A percentile compares a stretch with the other conserved stretches of the same genome.
phyloP scores from a whole-genome alignment of 257 asterid species.

The Forsythia suspensa region DNA sequence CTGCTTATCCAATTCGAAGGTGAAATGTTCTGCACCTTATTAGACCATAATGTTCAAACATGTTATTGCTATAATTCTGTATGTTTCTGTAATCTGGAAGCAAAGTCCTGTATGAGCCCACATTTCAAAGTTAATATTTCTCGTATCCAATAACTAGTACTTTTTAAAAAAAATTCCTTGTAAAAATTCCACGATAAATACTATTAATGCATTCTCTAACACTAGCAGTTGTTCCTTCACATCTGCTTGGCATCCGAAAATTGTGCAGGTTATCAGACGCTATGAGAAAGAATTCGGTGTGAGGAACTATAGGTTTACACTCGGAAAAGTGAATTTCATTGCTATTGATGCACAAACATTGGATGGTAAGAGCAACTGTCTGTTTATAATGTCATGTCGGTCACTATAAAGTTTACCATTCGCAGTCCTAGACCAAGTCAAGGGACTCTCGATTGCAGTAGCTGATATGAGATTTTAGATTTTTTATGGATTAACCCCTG shows the following conservation, averaged over 20 bases:
- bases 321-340: conserved; percentile 81
- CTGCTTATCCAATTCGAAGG: neutral
- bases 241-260: neutral
- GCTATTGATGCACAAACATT: conserved; percentile 81
- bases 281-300: conserved; percentile 76
- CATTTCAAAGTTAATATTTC: neutral
- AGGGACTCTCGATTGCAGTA: neutral
- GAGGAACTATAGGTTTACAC: conserved; percentile 63
- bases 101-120: neutral
- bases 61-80: neutral
- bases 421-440: neutral
- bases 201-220: neutral
- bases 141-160: neutral
- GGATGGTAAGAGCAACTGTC: conserved; percentile 59
- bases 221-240: neutral
- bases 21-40: neutral
- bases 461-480: neutral
- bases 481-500: neutral
- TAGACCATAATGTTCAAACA: neutral
- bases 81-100: neutral
- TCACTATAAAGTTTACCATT: neutral
- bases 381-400: neutral
- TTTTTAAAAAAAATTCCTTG: neutral
- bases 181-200: neutral
- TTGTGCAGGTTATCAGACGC: conserved; percentile 66